Conservation (phyloP, 2,329 filamentous ascomycete species). For the Nannizziopsis barbatae region DNA sequence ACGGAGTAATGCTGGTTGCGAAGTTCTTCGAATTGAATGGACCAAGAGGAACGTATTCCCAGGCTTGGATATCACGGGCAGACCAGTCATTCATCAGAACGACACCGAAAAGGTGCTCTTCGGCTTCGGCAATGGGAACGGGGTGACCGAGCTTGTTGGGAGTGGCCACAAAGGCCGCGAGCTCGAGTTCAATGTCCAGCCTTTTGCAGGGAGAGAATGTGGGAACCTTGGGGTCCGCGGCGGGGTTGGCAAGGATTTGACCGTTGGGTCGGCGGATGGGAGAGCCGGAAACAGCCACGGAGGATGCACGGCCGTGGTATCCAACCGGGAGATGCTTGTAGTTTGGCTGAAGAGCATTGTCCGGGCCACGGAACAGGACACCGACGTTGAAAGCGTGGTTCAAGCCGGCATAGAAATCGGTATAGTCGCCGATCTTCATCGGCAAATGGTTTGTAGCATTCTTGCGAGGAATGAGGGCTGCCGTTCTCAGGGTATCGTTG, state of each 20-base stretch:
- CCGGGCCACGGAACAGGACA: slow-evolving; percentile 58
- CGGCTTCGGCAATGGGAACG: slow-evolving; percentile 53
- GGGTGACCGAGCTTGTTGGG: slow-evolving; percentile 54
- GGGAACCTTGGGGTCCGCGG: slow-evolving; percentile 51
- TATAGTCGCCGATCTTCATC: slow-evolving; percentile 71
- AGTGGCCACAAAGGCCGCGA: slow-evolving; percentile 62
- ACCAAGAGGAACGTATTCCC: slow-evolving; percentile 73
- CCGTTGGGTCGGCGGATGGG: slow-evolving; percentile 62
- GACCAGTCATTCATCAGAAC: slow-evolving; percentile 85
- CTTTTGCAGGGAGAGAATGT: slow-evolving; percentile 52
- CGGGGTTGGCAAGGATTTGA: slow-evolving; percentile 57
- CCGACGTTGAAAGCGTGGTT: slow-evolving; percentile 69
- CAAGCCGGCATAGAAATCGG: slow-evolving; percentile 71
- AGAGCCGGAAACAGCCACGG: slow-evolving; percentile 63
- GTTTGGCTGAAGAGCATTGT: slow-evolving; percentile 66
- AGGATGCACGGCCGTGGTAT: slow-evolving; percentile 69
- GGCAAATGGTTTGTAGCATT: slow-evolving; percentile 58
- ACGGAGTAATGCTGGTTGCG: slow-evolving; percentile 62
- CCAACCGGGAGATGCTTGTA: slow-evolving; percentile 72
- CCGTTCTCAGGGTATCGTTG: slow-evolving; percentile 47
- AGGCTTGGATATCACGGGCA: slow-evolving; percentile 68
- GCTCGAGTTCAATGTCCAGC: slow-evolving; percentile 69
- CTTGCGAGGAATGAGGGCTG: slow-evolving; percentile 48
- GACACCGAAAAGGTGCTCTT: slow-evolving; percentile 63
- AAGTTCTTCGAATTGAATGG: slow-evolving; percentile 82